These are phyloP conservation scores for Apophysomyces trapeziformis DNA, from an alignment of 371 early-diverging fungal genomes.

Conservation along the genomic window DNA sequence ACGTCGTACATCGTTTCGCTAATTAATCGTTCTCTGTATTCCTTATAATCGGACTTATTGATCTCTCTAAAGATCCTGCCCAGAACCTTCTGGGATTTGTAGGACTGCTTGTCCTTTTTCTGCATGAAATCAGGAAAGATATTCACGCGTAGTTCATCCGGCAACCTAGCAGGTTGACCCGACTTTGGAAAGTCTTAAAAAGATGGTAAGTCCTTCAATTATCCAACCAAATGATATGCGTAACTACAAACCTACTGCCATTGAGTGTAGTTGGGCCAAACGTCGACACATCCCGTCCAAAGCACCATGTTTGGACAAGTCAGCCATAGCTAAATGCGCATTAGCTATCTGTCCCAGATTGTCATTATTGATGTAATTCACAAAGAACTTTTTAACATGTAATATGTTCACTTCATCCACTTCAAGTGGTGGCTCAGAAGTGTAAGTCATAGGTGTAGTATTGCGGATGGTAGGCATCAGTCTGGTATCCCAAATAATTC, in stretches of 20 bases:
- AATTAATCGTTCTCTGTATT: slow-evolving; percentile 2
- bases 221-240: slow-evolving; percentile 15
- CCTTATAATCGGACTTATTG: slow-evolving; percentile 16
- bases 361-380: slow-evolving; percentile 61
- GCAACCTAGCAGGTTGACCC: slow-evolving; percentile 56
- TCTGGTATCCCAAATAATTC: slow-evolving; percentile 67
- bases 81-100: slow-evolving; percentile 53
- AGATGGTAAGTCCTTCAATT: neutral
- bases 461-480: slow-evolving; percentile 51
- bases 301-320: slow-evolving; percentile 44
- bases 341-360: slow-evolving; percentile 70
- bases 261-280: slow-evolving; percentile 63
- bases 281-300: slow-evolving; percentile 38
- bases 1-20: slow-evolving; percentile 33
- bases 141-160: slow-evolving; percentile 13
- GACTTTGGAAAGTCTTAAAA: slow-evolving; percentile 71
- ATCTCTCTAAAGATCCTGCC: slow-evolving; percentile 58
- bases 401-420: slow-evolving; percentile 37
- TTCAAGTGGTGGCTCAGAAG: slow-evolving; percentile 35
- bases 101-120: slow-evolving; percentile 45
- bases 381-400: slow-evolving; percentile 64
- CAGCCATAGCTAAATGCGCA: slow-evolving; percentile 64
- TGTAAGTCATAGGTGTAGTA: slow-evolving; percentile 19
- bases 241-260: slow-evolving; percentile 66
- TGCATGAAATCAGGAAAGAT: slow-evolving; percentile 31